Base-by-base conservation (phyloP, 2,329 filamentous ascomycete species). In the Colletotrichum lentis region DNA sequence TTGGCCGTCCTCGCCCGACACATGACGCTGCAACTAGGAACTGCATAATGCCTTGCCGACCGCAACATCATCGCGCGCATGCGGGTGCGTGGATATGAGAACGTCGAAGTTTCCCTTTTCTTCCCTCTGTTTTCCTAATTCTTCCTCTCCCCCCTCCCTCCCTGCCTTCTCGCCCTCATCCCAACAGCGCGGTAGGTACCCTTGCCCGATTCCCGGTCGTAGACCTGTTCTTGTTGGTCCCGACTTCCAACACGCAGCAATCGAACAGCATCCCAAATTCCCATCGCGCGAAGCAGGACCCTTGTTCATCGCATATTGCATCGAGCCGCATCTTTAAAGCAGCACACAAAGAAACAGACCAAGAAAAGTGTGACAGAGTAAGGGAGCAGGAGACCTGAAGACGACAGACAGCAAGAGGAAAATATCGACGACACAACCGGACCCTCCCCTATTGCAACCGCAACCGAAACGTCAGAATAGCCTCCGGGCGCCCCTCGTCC, bases 401-500 rank as follows among this genome's bases (percentile, higher is more conserved):
- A 31, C 27, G 27, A 31, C 27, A 31, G 27, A 31, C 27, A 31
- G 27, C 7, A 31, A 31, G 27, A n/a, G 27, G 16, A 16, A 35
- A 47, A 56, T 61, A 39, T n/a, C 31, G 50, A 31, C 27, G 50
- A 22, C 14, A 54, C 50, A 16, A 65, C 37, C n/a, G 35, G 18
- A 55, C 27, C 53, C 18, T 66, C 76, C 77, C 77, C 75, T 79
- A 77, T 74, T 73, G 39, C 69, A 73, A 72, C 69, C 77, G 39
- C 69, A 73, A 72, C 69, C 77, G 78, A 80, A 80, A 80, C 78
- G 74, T 71, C 76, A 76, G 70, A 71, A 74, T 74, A 74, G 74
- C 74, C 73, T 73, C 71, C 71, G 71, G 66, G 62, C 27, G 27
- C 73, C 76, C 78, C 76, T 75, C 73, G 76, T 77, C 79, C 77